Evolutionary conservation across 2,329 filamentous ascomycete species (phyloP), one percentile per base, ranked within the genome.

Genomic region (Dactylellina leptospora): DNA sequence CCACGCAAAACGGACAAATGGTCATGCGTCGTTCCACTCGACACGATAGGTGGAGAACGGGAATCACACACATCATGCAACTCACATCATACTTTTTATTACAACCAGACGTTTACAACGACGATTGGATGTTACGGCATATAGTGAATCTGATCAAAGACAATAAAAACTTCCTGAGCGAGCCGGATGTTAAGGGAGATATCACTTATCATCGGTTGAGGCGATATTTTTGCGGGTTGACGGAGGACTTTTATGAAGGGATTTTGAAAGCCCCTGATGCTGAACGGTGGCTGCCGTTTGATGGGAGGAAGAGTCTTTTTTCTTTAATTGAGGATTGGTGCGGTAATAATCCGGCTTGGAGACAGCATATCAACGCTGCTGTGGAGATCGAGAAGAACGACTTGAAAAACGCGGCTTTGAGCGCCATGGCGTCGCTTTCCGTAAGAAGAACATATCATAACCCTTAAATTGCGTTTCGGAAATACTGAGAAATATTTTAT

Each of bases 381-480:
- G 95, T 96, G 85, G 95, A 97, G 78, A 97, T 97, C 75, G 93
- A 99, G 80, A 97, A 96, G 82, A 88, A 91, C 74, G 96, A 96
- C 77, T 84, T 99, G 36, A 87, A 92, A 66, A 95, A 90, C 20
- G 92, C 95, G 27, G 93, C 95, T 1, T 83, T 99, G 44, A 96
- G 93, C 79, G 90, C 96, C 23, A 97, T 99, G 95, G 93, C 95
- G 44, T 88, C 92, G 2, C 84, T 99, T 4, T 99, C 95, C 78
- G 92, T 87, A 76, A 87, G 90, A 0, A 28, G 23, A 10, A 20
- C 1, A 13, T n/a, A 55, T 40, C 13, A 13, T 27, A 28, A 23
- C 27, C 16, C 13, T 36, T 20, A 23, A 38, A 11, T n/a, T n/a
- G n/a, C n/a, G n/a, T n/a, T n/a, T n/a, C n/a, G n/a, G 13, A 48